phyloP scores from a whole-genome alignment of 2,329 filamentous ascomycete genomes.

The Fusarium napiforme region DNA sequence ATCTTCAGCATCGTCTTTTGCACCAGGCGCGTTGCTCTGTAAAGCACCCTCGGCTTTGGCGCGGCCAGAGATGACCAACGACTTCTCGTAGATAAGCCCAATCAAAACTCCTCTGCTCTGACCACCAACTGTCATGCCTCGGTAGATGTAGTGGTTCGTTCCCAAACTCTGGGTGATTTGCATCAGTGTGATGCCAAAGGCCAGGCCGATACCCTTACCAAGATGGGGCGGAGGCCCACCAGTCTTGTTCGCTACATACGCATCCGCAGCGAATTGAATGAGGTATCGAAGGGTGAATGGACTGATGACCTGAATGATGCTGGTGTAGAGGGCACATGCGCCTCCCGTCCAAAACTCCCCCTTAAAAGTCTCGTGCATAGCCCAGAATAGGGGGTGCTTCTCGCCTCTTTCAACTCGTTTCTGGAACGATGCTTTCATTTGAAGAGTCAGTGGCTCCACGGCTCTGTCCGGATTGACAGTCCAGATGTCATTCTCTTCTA shows the following conservation, averaged over 20 bases:
- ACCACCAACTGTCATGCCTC: conserved; percentile 90
- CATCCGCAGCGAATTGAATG: conserved; percentile 84
- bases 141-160: conserved; percentile 92
- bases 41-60: conserved; percentile 81
- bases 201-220: conserved; percentile 81
- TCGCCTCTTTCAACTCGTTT: conserved; percentile 74
- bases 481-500: conserved; percentile 90
- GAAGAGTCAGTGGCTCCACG: conserved; percentile 74
- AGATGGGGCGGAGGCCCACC: conserved; percentile 71
- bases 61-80: conserved; percentile 86
- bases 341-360: conserved; percentile 87
- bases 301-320: conserved; percentile 80
- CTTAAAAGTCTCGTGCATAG: conserved; percentile 87
- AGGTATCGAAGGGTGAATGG: conserved; percentile 88
- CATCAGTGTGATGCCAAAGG: conserved; percentile 86
- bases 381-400: conserved; percentile 79
- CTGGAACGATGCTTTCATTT: conserved; percentile 75
- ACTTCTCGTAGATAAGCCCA: conserved; percentile 89
- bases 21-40: conserved; percentile 52
- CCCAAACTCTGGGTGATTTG: conserved; percentile 83
- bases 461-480: conserved; percentile 83
- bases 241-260: conserved; percentile 72
- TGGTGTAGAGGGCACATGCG: conserved; percentile 77
- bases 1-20: conserved; percentile 56
- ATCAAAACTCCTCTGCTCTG: conserved; percentile 85